Evolutionary conservation across 495 filamentous ascomycete species (phyloP), one percentile per base, ranked within the genome.

Genomic region (Penicillium herquei): DNA sequence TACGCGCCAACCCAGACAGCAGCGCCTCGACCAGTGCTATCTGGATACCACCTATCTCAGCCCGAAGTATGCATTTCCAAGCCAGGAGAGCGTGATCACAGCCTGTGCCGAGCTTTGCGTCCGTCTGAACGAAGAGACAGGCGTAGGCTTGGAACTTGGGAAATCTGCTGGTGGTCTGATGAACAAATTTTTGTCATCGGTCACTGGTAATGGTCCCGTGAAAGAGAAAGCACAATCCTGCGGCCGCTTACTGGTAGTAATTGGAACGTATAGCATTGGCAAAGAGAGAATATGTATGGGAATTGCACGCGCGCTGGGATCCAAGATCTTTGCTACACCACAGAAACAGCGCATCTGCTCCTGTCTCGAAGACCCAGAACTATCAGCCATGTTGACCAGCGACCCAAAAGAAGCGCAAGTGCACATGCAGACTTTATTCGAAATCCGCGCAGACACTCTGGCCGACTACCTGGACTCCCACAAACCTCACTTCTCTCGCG

Each of bases 11-110:
- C 78, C 72, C 2, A 84, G 79, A 35, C 89, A 92, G 58, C 94
- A 98, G 58, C 89, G 84, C 56, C 87, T 99, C 43, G 95, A 99
- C 65, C 81, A 88, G 16, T 96, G 96, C 69, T 99, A 99, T 64
- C 80, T 99, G 11, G 94, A 99, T 64, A 99, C 94, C 0, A 99
- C 94, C 0, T 99, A 99, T 64, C 79, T 99, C 2, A 94, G 91
- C 54, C 94, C 94, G 1, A 92, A 91, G 47, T 99, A 98, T 72
- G 87, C 92, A 0, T 99, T 99, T 64, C 94, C 95, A 0, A 85
- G 80, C 21, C 94, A 99, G 65, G 78, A 87, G 37, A 84, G 90
- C 54, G 94, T 99, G 42, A 88, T 96, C 52, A 74, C 76, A 44
- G 85, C 91, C n/a, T 96, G 92, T 66, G 86, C 89, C 0, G 88